Evolutionary conservation across 179 eudicot genomes (phyloP).

Genomic region (Beta lomatogona): DNA sequence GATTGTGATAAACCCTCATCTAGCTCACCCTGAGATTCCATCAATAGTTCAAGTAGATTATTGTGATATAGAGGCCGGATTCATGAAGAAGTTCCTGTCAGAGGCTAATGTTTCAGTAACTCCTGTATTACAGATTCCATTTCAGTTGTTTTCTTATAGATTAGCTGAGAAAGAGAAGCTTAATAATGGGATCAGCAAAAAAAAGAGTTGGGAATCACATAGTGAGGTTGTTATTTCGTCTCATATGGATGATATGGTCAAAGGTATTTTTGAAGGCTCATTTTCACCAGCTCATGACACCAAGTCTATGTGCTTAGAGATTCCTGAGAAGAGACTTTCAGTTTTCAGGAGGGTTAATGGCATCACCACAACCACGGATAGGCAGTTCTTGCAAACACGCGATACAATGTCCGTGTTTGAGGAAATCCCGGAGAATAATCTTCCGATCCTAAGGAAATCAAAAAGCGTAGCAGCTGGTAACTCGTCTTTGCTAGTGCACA

Average conservation of each 20-base stretch:
- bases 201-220: constrained; percentile 63
- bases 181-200: constrained; percentile 25
- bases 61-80: constrained; percentile 62
- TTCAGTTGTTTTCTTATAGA: constrained; percentile 70
- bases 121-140: constrained; percentile 62
- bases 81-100: constrained; percentile 41
- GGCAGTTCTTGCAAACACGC: constrained; percentile 21
- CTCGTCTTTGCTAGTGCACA: constrained; percentile 13
- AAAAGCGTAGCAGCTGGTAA: constrained; percentile 20
- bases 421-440: constrained; percentile 25
- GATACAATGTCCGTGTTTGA: constrained; percentile 9
- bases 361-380: constrained; percentile 9
- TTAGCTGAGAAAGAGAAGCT: constrained; percentile 67
- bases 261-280: constrained; percentile 27
- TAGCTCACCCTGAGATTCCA: constrained; percentile 55
- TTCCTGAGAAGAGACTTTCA: constrained; percentile 32
- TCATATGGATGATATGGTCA: constrained; percentile 34
- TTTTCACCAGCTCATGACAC: constrained; percentile 37
- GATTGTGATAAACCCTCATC: constrained; percentile 67
- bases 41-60: constrained; percentile 59
- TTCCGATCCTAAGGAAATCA: constrained; percentile 19
- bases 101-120: constrained; percentile 27
- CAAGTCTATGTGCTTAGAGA: constrained; percentile 47
- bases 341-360: constrained; percentile 23
- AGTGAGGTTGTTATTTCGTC: constrained; percentile 58